Evolutionary conservation across 495 filamentous ascomycete genomes (phyloP), one percentile per base, ranked within the genome.

Genomic region (Daldinia loculata): DNA sequence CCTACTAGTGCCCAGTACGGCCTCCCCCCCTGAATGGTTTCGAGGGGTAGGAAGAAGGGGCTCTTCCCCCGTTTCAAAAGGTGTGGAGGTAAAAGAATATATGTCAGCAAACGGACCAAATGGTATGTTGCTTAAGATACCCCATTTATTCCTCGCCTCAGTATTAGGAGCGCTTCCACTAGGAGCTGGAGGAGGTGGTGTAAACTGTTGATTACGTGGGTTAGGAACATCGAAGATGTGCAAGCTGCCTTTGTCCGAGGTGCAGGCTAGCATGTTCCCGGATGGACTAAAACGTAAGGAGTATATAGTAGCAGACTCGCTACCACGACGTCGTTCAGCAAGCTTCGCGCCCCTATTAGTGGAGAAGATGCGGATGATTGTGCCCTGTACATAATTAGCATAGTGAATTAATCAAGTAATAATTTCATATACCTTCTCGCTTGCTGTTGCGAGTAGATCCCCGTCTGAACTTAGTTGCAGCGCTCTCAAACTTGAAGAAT

Each of bases 241-340:
- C 17, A 99, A 80, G 3, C 93, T 99, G 5, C 90, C 93, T 78
- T 98, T 99, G 82, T 99, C 95, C 26, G 93, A 97, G n/a, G 96
- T 98, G 57, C 94, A 93, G 19, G 95, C 95, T 14, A 98, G 84
- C 69, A 92, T 82, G 39, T 84, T 86, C 52, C 89, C 91, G 8
- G 88, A 89, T 0, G 95, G 95, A 32, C 90, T 95, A 75, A 98
- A 93, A 26, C 92, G 89, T 14, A 99, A 82, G 6, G 91, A 93
- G 82, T 92, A 97, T 72, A 98, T 91, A 22, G 88, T 86, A 22
- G 95, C 94, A 53, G 89, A 91, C 72, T 99, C 95, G 29, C 95
- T 89, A 24, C 95, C 95, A 6, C 95, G 89, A 26, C 95, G 89
- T 45, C 97, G 81, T 78, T 98, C 95, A 15, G 87, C 90, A 41